Conservation (phyloP, 306 rosid genomes). For the Vachellia pachyceras region DNA sequence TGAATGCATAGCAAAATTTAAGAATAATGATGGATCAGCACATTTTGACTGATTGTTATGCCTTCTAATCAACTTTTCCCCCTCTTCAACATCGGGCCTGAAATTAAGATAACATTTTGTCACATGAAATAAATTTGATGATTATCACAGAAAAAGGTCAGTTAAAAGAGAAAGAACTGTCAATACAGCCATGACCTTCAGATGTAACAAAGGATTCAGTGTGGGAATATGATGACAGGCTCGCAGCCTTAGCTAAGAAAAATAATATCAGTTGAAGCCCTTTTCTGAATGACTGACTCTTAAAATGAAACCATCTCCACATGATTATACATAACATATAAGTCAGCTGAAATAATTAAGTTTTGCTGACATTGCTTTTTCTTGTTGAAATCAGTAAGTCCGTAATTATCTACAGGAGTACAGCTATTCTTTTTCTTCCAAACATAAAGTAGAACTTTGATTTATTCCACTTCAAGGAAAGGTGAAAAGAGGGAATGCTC, state of each 20-base stretch:
- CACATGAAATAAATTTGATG: constrained; percentile 23
- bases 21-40: constrained; percentile 84
- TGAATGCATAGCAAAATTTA: constrained; percentile 98
- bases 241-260: constrained; percentile 1
- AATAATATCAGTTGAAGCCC: constrained; percentile 3
- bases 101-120: constrained; percentile 39
- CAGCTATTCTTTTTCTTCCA: constrained; percentile 15
- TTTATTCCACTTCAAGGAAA: constrained; percentile 11
- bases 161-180: constrained; percentile 3
- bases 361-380: constrained; percentile 25
- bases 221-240: constrained; percentile 22
- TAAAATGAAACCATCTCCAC: constrained; percentile 22
- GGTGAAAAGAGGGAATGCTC: constrained; percentile 15
- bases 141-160: constrained; percentile 7
- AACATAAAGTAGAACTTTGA: constrained; percentile 8
- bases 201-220: constrained; percentile 31
- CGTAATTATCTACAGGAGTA: background rate
- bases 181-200: constrained; percentile 22
- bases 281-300: constrained; percentile 17
- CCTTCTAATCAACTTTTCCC: constrained; percentile 87
- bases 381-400: constrained; percentile 16
- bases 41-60: constrained; percentile 84
- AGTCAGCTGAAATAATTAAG: constrained; percentile 20
- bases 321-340: constrained; percentile 3
- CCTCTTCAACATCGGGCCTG: constrained; percentile 95